phyloP scores from a whole-genome alignment of 345 rosid species.

The Lepidium sativum region DNA sequence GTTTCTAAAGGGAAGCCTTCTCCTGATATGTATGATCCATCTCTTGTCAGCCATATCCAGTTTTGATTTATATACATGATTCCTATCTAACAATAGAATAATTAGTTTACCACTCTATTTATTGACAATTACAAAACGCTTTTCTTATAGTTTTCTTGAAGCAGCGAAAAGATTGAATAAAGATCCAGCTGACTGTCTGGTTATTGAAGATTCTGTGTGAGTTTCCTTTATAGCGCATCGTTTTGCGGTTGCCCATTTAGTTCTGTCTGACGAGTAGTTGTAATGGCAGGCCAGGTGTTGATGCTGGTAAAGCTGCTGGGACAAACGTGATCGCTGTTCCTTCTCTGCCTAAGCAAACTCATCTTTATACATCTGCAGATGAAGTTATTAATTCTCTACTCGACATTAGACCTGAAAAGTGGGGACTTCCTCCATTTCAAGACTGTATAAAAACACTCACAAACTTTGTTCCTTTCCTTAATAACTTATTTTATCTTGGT shows the following conservation, averaged over 20 bases:
- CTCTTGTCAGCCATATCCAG: background rate
- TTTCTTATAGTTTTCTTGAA: slow-evolving; percentile 53
- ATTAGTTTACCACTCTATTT: background rate
- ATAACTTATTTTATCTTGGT: background rate
- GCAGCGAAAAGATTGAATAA: slow-evolving; percentile 58
- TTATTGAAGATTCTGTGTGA: slow-evolving; percentile 85
- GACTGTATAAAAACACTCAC: slow-evolving; percentile 49
- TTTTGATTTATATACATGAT: background rate
- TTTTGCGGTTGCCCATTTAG: background rate
- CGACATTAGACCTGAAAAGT: slow-evolving; percentile 66
- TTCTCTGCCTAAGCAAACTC: slow-evolving; percentile 69
- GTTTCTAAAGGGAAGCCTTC: slow-evolving; percentile 74
- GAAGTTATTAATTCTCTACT: slow-evolving; percentile 77
- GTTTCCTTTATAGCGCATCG: background rate
- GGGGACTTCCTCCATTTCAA: slow-evolving; percentile 93
- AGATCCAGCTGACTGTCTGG: slow-evolving; percentile 60
- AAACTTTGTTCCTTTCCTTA: background rate
- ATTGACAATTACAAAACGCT: too few species aligned
- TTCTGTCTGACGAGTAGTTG: background rate
- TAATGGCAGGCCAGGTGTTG: slow-evolving; percentile 59
- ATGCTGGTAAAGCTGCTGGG: slow-evolving; percentile 82
- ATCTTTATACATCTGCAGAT: slow-evolving; percentile 65
- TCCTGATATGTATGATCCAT: slow-evolving; percentile 68
- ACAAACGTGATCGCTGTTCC: slow-evolving; percentile 80
- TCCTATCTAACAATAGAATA: background rate